Base-by-base conservation (phyloP, 768 basidiomycete species). In the Trametes meyenii region DNA sequence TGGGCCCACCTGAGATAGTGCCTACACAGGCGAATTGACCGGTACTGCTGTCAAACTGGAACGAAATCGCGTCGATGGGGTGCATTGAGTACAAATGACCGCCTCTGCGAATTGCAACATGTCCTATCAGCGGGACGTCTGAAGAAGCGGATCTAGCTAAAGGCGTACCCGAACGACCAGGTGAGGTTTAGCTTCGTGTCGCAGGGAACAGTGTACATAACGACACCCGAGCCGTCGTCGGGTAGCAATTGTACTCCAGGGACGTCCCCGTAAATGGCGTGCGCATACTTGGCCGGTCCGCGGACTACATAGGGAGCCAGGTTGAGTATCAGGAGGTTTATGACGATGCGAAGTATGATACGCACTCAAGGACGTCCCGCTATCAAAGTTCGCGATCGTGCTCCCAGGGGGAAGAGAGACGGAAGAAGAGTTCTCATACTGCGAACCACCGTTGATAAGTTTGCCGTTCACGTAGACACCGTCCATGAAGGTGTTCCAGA, bases 401-500 rank as follows among this genome's bases (percentile, higher is more conserved):
- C 58, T 51, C 19, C 48, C 39, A 8, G 35, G 13, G 5, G 51
- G 52, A 19, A 61, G 10, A 12, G 39, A 26, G 4, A 52, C 43
- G 12, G 16, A 46, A 24, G 45, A 43, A 21, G 11, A 39, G 5
- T 42, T 46, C 14, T 46, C 11, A 10, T 19, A 23, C 6, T 46
- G 45, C 7, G 62, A 62, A 33, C 35, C 13, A 23, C 65, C 62
- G 16, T 24, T 42, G 50, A 61, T 14, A n/a, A 48, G 38, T 5
- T 48, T 29, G 10, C 66, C 67, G 44, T 69, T 65, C 14, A 69
- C 60, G 35, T 54, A 60, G 6, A 69, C 40, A 11, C 60, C 67
- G 50, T 67, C 65, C 54, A 67, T 46, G 35, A 55, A 39, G 5
- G 61, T 60, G 13, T 33, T 49, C 67, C 67, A 69, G 10, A 19